phyloP scores from a whole-genome alignment of 495 filamentous ascomycete species.

The Penicillium atrosanguineum region DNA sequence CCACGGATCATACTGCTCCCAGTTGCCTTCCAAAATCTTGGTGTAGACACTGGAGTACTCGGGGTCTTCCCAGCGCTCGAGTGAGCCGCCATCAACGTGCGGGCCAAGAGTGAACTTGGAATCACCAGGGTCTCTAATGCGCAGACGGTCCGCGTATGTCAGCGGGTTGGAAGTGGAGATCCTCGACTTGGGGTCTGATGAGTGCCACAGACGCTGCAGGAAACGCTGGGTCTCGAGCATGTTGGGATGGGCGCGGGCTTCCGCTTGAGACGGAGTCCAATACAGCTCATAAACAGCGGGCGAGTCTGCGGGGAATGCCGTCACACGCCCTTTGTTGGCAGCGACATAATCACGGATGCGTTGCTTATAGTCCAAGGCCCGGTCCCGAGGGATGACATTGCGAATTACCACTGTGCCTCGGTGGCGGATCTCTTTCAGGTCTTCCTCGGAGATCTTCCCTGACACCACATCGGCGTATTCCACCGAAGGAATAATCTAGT shows the following conservation, averaged over 20 bases:
- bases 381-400: slow-evolving; percentile 57
- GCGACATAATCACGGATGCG: slow-evolving; percentile 57
- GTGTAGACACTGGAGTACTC: slow-evolving; percentile 78
- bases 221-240: slow-evolving; percentile 67
- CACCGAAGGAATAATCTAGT: slow-evolving; percentile 58
- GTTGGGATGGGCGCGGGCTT: slow-evolving; percentile 70
- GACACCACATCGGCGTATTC: slow-evolving; percentile 52
- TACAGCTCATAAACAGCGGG: slow-evolving; percentile 88
- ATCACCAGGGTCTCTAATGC: slow-evolving; percentile 65
- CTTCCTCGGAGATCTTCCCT: slow-evolving; percentile 39
- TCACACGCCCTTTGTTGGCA: slow-evolving; percentile 49
- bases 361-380: slow-evolving; percentile 52
- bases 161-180: slow-evolving; percentile 67
- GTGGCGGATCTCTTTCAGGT: slow-evolving; percentile 56
- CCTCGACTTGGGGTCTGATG: slow-evolving; percentile 54
- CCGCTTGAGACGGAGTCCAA: slow-evolving; percentile 76
- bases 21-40: slow-evolving; percentile 67
- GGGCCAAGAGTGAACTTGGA: slow-evolving; percentile 79
- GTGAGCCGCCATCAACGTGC: slow-evolving; percentile 79
- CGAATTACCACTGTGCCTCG: slow-evolving; percentile 63
- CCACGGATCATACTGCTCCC: slow-evolving; percentile 82
- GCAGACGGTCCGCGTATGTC: slow-evolving; percentile 76
- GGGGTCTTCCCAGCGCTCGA: slow-evolving; percentile 81
- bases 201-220: slow-evolving; percentile 75
- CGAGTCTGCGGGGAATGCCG: slow-evolving; percentile 54